Evolutionary conservation across 768 basidiomycete species (phyloP), one percentile per base, ranked within the genome.

Genomic region (Termitomyces sp.): DNA sequence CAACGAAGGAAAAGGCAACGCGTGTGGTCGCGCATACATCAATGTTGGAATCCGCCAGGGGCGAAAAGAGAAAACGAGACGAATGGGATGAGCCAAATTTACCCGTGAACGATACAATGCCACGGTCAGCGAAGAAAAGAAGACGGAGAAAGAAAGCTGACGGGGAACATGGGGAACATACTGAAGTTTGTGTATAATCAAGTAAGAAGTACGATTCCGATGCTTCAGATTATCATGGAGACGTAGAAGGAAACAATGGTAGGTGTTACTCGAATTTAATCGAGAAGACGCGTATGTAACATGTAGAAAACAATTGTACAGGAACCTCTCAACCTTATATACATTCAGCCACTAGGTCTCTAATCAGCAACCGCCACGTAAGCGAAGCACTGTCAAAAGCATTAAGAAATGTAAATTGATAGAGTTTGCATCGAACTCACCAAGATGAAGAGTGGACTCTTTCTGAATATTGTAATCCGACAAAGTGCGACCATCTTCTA

Each of bases 401-500:
- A 6, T 22, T 56, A 24, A 64, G 32, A 55, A 20, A 13, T 28
- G 6, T n/a, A 28, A 7, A 26, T 26, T 28, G 6, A 44, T 40
- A 36, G 6, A 8, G 30, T 45, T 18, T 22, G 30, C 6, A 26
- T 7, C 18, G 42, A 14, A 67, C 66, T 30, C 43, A 69, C 70
- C 68, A 53, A 87, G 76, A 67, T 88, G 80, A 58, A 92, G 76
- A 43, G 89, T 91, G 0, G 84, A 85, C 70, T 89, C 88, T 74
- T 90, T 87, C 80, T 90, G 88, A 36, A 89, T 90, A 69, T 90
- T 88, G 68, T 89, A 89, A 55, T 90, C 86, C 0, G 86, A 84
- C 77, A 94, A 80, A 0, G 94, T 97, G 49, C 94, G 88, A 3
- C 94, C 94, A 57, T 97, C 94, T 70, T 96, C 94, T 12, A 95